These are phyloP conservation scores for Byssoonygena ceratinophila DNA, from an alignment of 2,329 filamentous ascomycete genomes.

Conservation along the genomic window DNA sequence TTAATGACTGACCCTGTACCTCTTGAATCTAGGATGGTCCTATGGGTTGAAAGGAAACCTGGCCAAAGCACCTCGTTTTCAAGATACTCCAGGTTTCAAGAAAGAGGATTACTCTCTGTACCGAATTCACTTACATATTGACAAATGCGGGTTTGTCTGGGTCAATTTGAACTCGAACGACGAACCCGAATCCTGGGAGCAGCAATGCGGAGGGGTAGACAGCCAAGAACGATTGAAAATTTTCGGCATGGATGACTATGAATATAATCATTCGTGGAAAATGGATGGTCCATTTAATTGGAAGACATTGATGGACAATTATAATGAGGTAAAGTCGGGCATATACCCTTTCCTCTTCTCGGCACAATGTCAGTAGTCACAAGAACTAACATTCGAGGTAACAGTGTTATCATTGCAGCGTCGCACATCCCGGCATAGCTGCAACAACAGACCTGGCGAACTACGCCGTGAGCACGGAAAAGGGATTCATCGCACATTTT, in stretches of 20 bases:
- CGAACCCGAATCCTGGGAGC: slow-evolving; percentile 38
- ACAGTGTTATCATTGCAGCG: slow-evolving; percentile 53
- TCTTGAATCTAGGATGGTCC: slow-evolving; percentile 38
- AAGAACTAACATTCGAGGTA: slow-evolving; percentile 18
- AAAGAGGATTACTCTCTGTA: slow-evolving; percentile 46
- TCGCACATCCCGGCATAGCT: slow-evolving; percentile 49
- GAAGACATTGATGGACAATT: slow-evolving; percentile 54
- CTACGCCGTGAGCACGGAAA: slow-evolving; percentile 44
- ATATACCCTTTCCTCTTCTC: slow-evolving; percentile 8
- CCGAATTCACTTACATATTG: slow-evolving; percentile 45
- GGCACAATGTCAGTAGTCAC: slow-evolving; percentile 8
- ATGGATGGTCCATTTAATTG: slow-evolving; percentile 51
- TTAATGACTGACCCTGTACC: not conserved
- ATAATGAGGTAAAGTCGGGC: slow-evolving; percentile 39
- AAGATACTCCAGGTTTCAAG: slow-evolving; percentile 47
- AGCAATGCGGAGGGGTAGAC: slow-evolving; percentile 44
- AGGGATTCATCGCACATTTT: slow-evolving; percentile 43
- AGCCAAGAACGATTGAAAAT: slow-evolving; percentile 37
- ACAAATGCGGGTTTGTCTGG: slow-evolving; percentile 48
- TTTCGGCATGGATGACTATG: slow-evolving; percentile 43
- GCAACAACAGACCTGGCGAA: slow-evolving; percentile 47
- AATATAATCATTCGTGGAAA: slow-evolving; percentile 48
- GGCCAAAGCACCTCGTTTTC: slow-evolving; percentile 48
- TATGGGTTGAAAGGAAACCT: slow-evolving; percentile 49
- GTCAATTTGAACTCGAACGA: slow-evolving; percentile 43